Base-by-base conservation (phyloP, 116 monocot genomes). In the Zostera marina region DNA sequence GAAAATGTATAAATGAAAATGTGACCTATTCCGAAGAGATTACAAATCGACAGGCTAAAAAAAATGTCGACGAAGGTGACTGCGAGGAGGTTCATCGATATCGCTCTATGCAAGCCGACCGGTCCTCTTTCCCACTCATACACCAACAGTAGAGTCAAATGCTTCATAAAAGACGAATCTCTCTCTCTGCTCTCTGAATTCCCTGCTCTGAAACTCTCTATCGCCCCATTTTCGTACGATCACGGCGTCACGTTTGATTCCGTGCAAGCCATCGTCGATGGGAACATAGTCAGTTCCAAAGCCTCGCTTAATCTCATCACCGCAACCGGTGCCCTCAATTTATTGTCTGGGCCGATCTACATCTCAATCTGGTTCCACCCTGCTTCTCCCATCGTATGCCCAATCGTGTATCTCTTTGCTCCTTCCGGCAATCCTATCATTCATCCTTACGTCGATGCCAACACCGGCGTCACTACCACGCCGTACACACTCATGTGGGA, bases 401-500 rank as follows among this genome's bases (percentile, higher is more conserved):
- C 68, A 41, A 4, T 73, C 24, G 62, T 68, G 47, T 63, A 22
- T 51, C 43, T 63, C 47, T 47, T 59, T 21, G 22, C 53, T 2
- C 48, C 61, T 8, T 21, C 11, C 11, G 14, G 4, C 23, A 0
- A 32, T 25, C 42, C 63, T 23, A 21, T 47, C 21, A 2, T 19
- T 4, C 62, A 74, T 62, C 74, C 68, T 1, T 66, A 61, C 38
- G 43, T 76, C 41, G 49, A 52, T 12, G 20, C 70, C 12, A 51
- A 49, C 45, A 38, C 61, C 5, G 70, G 70, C 17, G 19, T 38
- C 14, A 19, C 42, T 11, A 46, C 38, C 42, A 61, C 66, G 7
- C 76, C 70, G 0, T 76, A 76, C 57, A 45, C 71, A 16, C 11
- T 25, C 13, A 43, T 48, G 12, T 76, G 76, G 76, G 11, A 44